Evolutionary conservation across 2,329 filamentous ascomycete species (phyloP).

Genomic region (Laburnicola sp.): DNA sequence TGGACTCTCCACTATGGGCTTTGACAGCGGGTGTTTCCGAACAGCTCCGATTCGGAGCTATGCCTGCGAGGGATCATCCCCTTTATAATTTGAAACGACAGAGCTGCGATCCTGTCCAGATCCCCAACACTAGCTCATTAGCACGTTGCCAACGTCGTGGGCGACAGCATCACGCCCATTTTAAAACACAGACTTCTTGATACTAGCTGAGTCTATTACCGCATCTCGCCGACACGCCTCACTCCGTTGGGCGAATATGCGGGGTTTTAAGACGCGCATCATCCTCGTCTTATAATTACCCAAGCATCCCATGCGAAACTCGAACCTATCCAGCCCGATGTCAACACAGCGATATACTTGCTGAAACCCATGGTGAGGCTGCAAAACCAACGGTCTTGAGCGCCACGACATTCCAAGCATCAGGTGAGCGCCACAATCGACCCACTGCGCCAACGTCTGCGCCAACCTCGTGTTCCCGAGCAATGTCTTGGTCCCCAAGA

Average conservation of each 20-base stretch:
- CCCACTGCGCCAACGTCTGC: slow-evolving; percentile 1
- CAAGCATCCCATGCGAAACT: slow-evolving; percentile 1
- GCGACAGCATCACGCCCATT: not conserved
- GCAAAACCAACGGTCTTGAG: not conserved
- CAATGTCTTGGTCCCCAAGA: slow-evolving; percentile 3
- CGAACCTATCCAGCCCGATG: slow-evolving; percentile 1
- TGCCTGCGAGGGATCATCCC: too few species aligned
- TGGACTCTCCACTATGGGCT: too few species aligned
- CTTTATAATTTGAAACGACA: too few species aligned
- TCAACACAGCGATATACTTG: slow-evolving; percentile 1
- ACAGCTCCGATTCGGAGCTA: too few species aligned
- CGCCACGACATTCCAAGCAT: slow-evolving; percentile 3
- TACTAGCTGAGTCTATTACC: not conserved
- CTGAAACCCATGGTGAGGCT: not conserved
- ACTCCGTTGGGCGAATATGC: not conserved
- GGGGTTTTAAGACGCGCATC: not conserved
- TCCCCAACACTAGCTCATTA: too few species aligned
- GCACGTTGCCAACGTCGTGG: too few species aligned
- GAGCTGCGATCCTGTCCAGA: too few species aligned
- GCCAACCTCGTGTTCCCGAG: not conserved
- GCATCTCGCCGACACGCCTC: not conserved
- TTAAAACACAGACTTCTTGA: not conserved
- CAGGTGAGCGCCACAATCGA: not conserved
- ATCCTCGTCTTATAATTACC: slow-evolving; percentile 3
- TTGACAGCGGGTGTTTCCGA: too few species aligned